These are phyloP conservation scores for Triticum turgidum DNA, from an alignment of 176 grass and related monocot species.

Conservation along the genomic window DNA sequence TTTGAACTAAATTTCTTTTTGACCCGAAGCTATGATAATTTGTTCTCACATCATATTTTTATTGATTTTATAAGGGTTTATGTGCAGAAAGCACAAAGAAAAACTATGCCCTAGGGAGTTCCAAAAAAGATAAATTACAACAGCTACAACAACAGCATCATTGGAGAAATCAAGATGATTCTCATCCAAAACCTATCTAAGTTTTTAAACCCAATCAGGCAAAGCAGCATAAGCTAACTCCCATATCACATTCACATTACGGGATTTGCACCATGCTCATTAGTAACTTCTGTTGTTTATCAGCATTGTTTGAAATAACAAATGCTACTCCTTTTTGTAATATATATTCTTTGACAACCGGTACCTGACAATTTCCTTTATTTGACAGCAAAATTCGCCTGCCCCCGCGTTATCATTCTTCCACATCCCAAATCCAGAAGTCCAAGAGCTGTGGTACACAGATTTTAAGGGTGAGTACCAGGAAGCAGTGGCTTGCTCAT, in stretches of 20 bases:
- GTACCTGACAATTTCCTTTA: neutral
- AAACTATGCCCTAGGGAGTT: too few relatives aligned
- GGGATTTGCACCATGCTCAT: neutral
- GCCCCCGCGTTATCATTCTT: conserved; percentile 72
- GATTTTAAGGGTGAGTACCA: conserved; percentile 71
- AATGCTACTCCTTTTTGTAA: neutral
- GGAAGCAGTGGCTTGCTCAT: conserved; percentile 83
- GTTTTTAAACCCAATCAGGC: too few relatives aligned
- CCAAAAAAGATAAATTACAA: too few relatives aligned
- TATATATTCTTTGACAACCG: neutral
- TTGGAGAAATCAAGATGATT: too few relatives aligned
- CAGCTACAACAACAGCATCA: too few relatives aligned
- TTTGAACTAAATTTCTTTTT: neutral
- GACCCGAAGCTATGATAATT: too few relatives aligned
- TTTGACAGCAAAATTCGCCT: conserved; percentile 45
- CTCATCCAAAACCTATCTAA: too few relatives aligned
- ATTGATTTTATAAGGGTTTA: too few relatives aligned
- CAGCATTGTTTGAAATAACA: neutral
- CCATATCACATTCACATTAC: neutral
- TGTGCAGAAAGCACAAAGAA: too few relatives aligned
- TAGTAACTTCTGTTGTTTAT: neutral
- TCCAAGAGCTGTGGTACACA: conserved; percentile 64
- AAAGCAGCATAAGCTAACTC: neutral
- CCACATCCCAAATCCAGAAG: conserved; percentile 88
- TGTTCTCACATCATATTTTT: too few relatives aligned